These are phyloP conservation scores for Neoascochyta sp. DNA, from an alignment of 2,329 filamentous ascomycete species.

Conservation along the genomic window DNA sequence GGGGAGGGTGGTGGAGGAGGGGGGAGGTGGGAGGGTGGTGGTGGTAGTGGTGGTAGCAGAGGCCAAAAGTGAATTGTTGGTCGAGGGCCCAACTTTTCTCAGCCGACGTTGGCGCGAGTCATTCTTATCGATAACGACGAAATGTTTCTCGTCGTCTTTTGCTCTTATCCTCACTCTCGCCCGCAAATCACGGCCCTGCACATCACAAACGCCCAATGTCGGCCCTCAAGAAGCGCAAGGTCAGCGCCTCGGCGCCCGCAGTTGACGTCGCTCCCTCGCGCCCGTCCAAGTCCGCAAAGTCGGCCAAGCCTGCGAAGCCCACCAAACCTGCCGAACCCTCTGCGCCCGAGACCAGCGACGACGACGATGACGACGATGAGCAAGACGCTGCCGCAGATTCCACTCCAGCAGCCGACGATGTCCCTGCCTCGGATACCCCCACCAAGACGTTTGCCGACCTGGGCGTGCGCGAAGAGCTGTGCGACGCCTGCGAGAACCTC, in stretches of 20 bases:
- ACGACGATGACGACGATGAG: slow-evolving; percentile 19
- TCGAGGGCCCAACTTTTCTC: too few relatives aligned
- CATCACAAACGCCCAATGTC: slow-evolving; percentile 34
- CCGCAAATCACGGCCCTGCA: too few relatives aligned
- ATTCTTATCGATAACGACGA: slow-evolving; percentile 9
- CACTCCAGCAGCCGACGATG: slow-evolving; percentile 3
- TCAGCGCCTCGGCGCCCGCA: slow-evolving; percentile 18
- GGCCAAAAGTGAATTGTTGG: too few relatives aligned
- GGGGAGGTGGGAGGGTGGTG: slow-evolving; percentile 1
- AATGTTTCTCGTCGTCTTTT: slow-evolving; percentile 11
- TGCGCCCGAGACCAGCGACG: slow-evolving; percentile 26
- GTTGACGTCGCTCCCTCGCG: too few relatives aligned
- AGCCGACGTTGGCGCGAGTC: too few relatives aligned
- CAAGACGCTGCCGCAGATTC: slow-evolving; percentile 7
- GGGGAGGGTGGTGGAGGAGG: slow-evolving; percentile 4
- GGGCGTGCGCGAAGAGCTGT: slow-evolving; percentile 80
- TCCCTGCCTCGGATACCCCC: slow-evolving; percentile 26
- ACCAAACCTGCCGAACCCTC: slow-evolving; percentile 13
- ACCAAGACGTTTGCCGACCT: slow-evolving; percentile 66
- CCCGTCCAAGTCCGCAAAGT: slow-evolving; percentile 1
- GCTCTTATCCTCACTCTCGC: too few relatives aligned
- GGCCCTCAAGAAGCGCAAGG: slow-evolving; percentile 43
- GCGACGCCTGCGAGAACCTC: slow-evolving; percentile 78
- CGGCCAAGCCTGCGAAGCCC: slow-evolving; percentile 7
- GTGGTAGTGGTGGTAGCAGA: too few relatives aligned